These are phyloP conservation scores for Nematodospora anomalae DNA, from an alignment of 1,139 yeast genomes.

Conservation along the genomic window DNA sequence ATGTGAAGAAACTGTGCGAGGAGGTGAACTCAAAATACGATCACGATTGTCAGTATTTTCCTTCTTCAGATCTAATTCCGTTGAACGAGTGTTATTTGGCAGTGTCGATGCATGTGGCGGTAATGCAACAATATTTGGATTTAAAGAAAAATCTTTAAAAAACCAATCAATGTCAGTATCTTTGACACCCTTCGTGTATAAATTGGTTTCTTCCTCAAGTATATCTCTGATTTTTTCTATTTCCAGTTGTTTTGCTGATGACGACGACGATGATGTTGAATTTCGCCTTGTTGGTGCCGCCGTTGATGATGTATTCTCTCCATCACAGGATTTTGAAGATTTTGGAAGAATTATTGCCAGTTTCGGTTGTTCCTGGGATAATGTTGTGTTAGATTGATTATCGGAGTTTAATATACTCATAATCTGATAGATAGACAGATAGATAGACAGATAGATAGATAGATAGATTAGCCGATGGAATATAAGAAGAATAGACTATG, in stretches of 20 bases:
- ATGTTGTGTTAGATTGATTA: no score
- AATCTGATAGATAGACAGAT: no score
- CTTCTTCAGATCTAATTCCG: neutral
- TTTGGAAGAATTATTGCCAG: no score
- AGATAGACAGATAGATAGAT: no score
- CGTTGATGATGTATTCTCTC: no score
- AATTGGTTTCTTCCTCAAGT: conserved; percentile 20
- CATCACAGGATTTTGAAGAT: no score
- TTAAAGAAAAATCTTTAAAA: conserved; percentile 32
- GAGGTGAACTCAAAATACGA: conserved; percentile 4
- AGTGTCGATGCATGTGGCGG: neutral
- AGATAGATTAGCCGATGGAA: no score
- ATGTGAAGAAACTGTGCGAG: conserved; percentile 25
- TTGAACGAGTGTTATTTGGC: neutral
- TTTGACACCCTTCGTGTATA: conserved; percentile 29
- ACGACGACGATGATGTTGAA: neutral
- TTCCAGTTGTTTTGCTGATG: conserved; percentile 7
- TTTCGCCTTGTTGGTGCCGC: no score
- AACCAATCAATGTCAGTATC: conserved; percentile 52
- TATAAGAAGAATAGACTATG: no score
- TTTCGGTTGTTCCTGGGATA: no score
- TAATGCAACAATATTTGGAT: conserved; percentile 6
- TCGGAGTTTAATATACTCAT: no score
- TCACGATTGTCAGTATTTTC: neutral
- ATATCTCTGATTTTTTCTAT: conserved; percentile 20